Conservation (phyloP, 2,329 filamentous ascomycete species). For the Camptophora hylomeconis region DNA sequence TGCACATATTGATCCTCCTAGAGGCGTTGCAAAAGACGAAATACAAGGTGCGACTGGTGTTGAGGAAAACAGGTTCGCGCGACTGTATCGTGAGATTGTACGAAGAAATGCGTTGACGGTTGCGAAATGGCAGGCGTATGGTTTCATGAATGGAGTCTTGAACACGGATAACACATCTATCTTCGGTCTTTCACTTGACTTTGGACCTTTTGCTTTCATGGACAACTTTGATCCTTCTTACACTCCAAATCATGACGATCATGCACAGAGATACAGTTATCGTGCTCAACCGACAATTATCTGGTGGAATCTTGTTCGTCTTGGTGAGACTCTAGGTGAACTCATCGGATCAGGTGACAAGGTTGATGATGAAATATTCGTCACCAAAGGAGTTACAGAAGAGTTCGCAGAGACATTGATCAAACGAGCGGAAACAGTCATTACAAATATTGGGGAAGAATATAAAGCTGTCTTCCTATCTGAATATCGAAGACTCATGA, state of each 20-base stretch:
- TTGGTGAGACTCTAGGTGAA: constrained; percentile 82
- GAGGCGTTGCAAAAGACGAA: constrained; percentile 42
- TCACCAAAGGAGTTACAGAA: constrained; percentile 57
- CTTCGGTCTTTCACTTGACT: constrained; percentile 79
- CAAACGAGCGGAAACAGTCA: constrained; percentile 69
- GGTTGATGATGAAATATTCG: constrained; percentile 60
- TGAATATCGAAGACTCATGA: constrained; percentile 86
- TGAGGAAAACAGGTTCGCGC: constrained; percentile 73
- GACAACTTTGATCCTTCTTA: constrained; percentile 92
- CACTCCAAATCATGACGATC: constrained; percentile 93
- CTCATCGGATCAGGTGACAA: constrained; percentile 63
- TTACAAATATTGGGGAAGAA: constrained; percentile 69
- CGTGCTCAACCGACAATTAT: constrained; percentile 90
- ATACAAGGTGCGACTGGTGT: constrained; percentile 55
- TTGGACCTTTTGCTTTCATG: constrained; percentile 93
- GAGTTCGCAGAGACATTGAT: constrained; percentile 59
- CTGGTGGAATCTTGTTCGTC: constrained; percentile 94
- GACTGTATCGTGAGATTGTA: constrained; percentile 77
- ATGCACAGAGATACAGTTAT: constrained; percentile 77
- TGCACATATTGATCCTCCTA: constrained; percentile 26
- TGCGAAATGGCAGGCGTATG: constrained; percentile 91
- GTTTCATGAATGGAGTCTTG: constrained; percentile 97
- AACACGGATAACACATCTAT: constrained; percentile 98
- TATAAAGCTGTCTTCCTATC: constrained; percentile 74
- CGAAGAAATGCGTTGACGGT: constrained; percentile 78